A percentile compares a stretch with the other conserved stretches of the same genome.
These are phyloP conservation scores for Yamagishiella unicocca DNA, from an alignment of 139 green algal genomes.

Conservation along the genomic window DNA sequence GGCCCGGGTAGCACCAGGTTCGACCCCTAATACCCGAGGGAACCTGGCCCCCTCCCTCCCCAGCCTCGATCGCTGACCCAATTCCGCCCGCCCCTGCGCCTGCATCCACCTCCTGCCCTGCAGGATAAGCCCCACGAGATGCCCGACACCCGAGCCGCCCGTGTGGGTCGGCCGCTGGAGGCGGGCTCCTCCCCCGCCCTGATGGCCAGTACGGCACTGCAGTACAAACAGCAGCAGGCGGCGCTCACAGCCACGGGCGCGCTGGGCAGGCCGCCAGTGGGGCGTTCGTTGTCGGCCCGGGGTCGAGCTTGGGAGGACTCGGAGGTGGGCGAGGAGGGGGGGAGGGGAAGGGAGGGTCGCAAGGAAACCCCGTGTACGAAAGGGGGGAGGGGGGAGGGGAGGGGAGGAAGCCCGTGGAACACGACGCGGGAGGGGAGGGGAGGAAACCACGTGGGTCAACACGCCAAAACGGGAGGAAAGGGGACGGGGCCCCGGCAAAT, in stretches of 20 bases:
- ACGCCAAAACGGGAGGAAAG: too few species aligned
- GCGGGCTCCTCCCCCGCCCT: neutral
- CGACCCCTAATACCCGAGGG: too few species aligned
- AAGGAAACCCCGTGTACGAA: too few species aligned
- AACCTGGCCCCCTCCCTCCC: too few species aligned
- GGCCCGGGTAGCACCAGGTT: too few species aligned
- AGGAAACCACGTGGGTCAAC: too few species aligned
- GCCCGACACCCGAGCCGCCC: slow-evolving; percentile 17
- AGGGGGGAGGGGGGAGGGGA: too few species aligned
- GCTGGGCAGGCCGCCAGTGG: neutral
- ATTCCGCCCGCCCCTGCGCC: too few species aligned
- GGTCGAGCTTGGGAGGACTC: slow-evolving; percentile 23
- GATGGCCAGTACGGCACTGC: neutral
- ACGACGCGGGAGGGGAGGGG: too few species aligned
- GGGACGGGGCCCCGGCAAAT: too few species aligned
- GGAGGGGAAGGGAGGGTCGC: neutral
- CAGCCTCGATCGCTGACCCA: neutral
- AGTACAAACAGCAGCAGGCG: neutral
- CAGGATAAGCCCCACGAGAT: slow-evolving; percentile 40
- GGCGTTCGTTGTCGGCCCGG: neutral
- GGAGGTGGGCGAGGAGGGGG: neutral
- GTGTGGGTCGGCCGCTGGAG: slow-evolving; percentile 41
- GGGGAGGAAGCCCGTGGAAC: too few species aligned
- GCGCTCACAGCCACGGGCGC: neutral
- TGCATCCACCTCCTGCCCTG: neutral